Evolutionary conservation across 192 early-diverging fungal species (phyloP).

Genomic region (Coemansia pectinata): DNA sequence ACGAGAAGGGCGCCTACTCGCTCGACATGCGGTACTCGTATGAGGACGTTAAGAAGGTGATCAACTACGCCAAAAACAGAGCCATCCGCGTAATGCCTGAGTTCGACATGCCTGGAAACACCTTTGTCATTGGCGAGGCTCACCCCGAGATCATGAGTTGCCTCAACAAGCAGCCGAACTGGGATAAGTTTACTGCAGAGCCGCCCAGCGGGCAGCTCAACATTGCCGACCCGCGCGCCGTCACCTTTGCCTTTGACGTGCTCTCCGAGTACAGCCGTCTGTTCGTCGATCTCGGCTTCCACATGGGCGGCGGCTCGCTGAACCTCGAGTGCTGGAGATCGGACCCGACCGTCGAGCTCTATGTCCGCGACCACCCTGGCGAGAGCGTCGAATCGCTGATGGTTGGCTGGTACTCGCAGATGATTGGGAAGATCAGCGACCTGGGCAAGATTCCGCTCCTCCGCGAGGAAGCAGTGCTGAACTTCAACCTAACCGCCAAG

Average conservation of each 20-base stretch:
- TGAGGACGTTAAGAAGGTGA: constrained; percentile 66
- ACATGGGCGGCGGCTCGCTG: constrained; percentile 74
- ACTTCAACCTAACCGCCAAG: constrained; percentile 59
- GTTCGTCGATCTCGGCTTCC: constrained; percentile 72
- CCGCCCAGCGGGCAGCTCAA: constrained; percentile 85
- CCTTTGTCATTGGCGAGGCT: constrained; percentile 56
- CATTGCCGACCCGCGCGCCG: constrained; percentile 64
- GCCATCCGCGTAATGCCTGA: constrained; percentile 88
- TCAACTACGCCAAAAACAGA: constrained; percentile 71
- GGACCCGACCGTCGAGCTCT: constrained; percentile 51
- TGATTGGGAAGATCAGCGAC: constrained; percentile 54
- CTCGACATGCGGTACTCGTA: constrained; percentile 68
- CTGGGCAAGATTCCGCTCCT: constrained; percentile 65
- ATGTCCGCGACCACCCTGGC: constrained; percentile 47
- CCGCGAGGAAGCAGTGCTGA: constrained; percentile 71
- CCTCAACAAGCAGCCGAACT: constrained; percentile 61
- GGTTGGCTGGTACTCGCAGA: constrained; percentile 35
- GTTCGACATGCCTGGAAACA: constrained; percentile 84
- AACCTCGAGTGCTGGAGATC: constrained; percentile 69
- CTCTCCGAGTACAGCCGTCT: constrained; percentile 65
- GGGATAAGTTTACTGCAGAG: constrained; percentile 62
- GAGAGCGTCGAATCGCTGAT: constrained; percentile 46
- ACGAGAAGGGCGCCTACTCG: constrained; percentile 66
- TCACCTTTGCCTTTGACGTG: constrained; percentile 63
- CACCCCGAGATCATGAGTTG: constrained; percentile 66